phyloP scores from a whole-genome alignment of 306 rosid species.

The Morella rubra region DNA sequence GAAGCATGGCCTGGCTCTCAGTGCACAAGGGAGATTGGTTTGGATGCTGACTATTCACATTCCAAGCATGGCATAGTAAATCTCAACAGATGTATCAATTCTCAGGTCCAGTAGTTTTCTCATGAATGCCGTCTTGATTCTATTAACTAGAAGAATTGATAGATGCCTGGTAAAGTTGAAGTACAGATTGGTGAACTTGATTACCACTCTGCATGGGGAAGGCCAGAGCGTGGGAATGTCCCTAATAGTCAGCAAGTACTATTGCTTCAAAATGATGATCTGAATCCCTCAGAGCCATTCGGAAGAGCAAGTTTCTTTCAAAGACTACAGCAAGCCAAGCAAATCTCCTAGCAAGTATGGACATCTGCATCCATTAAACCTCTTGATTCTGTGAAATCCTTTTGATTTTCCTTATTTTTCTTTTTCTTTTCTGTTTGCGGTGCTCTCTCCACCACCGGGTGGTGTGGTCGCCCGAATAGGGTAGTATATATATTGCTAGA shows the following conservation, averaged over 20 bases:
- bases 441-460: too few species aligned
- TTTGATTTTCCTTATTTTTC: not conserved
- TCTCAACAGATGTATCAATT: too few species aligned
- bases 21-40: too few species aligned
- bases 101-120: too few species aligned
- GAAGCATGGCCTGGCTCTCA: too few species aligned
- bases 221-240: too few species aligned
- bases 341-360: too few species aligned
- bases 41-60: too few species aligned
- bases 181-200: not conserved
- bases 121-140: not conserved
- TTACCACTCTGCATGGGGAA: too few species aligned
- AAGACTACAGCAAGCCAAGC: slow-evolving; percentile 34
- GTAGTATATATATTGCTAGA: not conserved
- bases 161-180: too few species aligned
- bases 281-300: slow-evolving; percentile 23
- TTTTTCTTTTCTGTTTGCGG: not conserved
- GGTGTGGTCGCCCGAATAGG: not conserved
- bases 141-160: not conserved
- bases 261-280: too few species aligned
- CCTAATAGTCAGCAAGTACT: not conserved
- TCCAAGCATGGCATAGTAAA: too few species aligned
- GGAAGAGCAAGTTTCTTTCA: slow-evolving; percentile 27
- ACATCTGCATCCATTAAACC: not conserved
- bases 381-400: not conserved